Evolutionary conservation across 495 filamentous ascomycete genomes (phyloP).

Genomic region (Cercophora sp.): DNA sequence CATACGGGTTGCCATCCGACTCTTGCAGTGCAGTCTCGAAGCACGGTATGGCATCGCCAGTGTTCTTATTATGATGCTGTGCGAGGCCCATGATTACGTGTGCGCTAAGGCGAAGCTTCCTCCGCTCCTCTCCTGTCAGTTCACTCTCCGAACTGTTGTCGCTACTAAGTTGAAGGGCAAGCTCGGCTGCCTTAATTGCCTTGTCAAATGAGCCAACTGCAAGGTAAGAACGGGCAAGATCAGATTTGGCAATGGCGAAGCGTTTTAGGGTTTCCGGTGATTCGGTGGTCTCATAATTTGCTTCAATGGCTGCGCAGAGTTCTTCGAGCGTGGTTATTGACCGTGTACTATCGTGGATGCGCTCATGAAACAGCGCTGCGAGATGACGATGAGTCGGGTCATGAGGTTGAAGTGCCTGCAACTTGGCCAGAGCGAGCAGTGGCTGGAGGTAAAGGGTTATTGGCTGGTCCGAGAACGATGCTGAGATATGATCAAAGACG

Average conservation of each 20-base stretch:
- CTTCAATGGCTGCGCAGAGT: constrained; percentile 66
- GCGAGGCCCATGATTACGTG: constrained; percentile 84
- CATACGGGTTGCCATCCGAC: constrained; percentile 72
- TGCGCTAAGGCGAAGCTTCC: constrained; percentile 70
- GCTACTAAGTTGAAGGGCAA: constrained; percentile 65
- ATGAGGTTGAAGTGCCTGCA: constrained; percentile 61
- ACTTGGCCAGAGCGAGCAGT: constrained; percentile 81
- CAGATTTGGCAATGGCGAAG: constrained; percentile 81
- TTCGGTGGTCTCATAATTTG: constrained; percentile 79
- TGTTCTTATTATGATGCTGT: constrained; percentile 61
- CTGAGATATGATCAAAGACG: constrained; percentile 71
- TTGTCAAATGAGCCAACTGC: constrained; percentile 57
- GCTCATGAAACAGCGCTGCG: constrained; percentile 73
- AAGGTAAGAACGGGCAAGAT: constrained; percentile 75
- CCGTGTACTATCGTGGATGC: constrained; percentile 61
- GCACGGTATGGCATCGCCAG: constrained; percentile 65
- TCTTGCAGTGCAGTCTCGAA: constrained; percentile 81
- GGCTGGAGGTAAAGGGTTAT: constrained; percentile 61
- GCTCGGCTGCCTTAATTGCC: constrained; percentile 69
- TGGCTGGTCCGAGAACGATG: constrained; percentile 50
- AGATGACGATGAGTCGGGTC: constrained; percentile 74
- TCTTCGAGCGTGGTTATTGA: constrained; percentile 61
- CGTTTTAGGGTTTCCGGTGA: constrained; percentile 63
- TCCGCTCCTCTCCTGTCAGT: constrained; percentile 49
- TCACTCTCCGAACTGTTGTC: constrained; percentile 58